Conservation (phyloP, 2,329 filamentous ascomycete species). For the Colletotrichum filicis region DNA sequence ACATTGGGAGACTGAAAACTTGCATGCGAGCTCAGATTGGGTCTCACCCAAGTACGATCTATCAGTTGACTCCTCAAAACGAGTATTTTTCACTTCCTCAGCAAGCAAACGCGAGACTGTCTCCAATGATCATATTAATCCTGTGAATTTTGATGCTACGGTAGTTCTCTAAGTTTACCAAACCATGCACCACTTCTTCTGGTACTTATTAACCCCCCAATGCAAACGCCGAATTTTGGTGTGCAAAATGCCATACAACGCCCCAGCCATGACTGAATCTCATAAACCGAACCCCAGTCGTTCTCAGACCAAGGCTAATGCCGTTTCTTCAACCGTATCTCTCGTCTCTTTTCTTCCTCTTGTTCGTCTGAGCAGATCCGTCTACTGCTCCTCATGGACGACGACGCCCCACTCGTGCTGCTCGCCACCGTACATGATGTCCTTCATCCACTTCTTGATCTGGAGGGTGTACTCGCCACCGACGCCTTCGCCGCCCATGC, state of each 20-base stretch:
- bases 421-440: slow-evolving; percentile 80
- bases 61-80: no score
- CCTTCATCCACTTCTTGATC: slow-evolving; percentile 74
- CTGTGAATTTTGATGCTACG: slow-evolving; percentile 3
- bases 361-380: neutral
- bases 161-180: neutral
- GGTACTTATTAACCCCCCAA: neutral
- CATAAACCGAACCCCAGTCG: neutral
- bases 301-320: neutral
- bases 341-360: neutral
- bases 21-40: no score
- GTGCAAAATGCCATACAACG: slow-evolving; percentile 12
- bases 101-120: neutral
- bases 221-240: neutral
- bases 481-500: slow-evolving; percentile 64
- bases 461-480: slow-evolving; percentile 66
- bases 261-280: slow-evolving; percentile 4
- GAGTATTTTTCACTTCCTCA: no score
- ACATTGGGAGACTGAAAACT: no score
- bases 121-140: neutral
- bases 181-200: slow-evolving; percentile 1
- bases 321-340: neutral
- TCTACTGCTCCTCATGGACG: slow-evolving; percentile 67
- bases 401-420: slow-evolving; percentile 77
- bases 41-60: no score